Evolutionary conservation across 2,329 filamentous ascomycete species (phyloP).

Genomic region (Lasiodiplodia theobromae): DNA sequence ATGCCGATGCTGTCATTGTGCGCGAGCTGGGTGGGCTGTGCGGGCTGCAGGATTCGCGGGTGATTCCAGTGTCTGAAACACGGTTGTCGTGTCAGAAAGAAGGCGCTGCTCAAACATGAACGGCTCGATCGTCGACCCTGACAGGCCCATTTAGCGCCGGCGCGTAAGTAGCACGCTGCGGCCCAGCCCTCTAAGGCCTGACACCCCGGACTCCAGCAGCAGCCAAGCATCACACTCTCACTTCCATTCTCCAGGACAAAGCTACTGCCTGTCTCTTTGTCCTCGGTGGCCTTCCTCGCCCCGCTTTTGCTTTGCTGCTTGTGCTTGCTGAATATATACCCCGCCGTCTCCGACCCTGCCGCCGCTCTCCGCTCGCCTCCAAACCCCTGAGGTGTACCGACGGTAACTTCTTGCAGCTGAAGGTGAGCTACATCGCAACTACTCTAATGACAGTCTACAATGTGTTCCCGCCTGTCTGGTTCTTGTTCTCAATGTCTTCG

Average conservation of each 20-base stretch:
- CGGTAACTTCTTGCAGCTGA: not conserved
- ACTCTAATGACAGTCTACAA: not conserved
- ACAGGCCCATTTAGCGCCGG: conserved; percentile 24
- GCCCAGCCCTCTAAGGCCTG: conserved; percentile 12
- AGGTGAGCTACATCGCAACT: conserved; percentile 1
- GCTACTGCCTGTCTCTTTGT: conserved; percentile 21
- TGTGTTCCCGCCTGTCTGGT: not conserved
- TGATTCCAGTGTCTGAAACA: conserved; percentile 14
- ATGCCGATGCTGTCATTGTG: not conserved
- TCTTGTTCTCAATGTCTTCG: not conserved
- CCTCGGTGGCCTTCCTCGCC: not conserved
- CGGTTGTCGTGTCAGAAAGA: conserved; percentile 15
- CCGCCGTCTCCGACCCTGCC: conserved; percentile 7
- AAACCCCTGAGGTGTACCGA: conserved; percentile 18
- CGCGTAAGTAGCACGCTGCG: conserved; percentile 19
- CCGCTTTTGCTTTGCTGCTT: conserved; percentile 14
- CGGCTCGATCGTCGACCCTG: conserved; percentile 16
- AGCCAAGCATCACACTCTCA: conserved; percentile 26
- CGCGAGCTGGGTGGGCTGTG: conserved; percentile 4
- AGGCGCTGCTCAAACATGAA: conserved; percentile 19
- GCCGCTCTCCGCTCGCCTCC: conserved; percentile 7
- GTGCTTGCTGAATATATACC: conserved; percentile 17
- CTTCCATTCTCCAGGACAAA: conserved; percentile 14
- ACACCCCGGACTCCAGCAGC: conserved; percentile 14
- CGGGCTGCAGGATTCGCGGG: not conserved